Percentiles rank a stretch among this genome's conserved stretches.
These are phyloP conservation scores for Coix lacrymajobi DNA, from an alignment of 176 grass and related monocot species.

Conservation along the genomic window DNA sequence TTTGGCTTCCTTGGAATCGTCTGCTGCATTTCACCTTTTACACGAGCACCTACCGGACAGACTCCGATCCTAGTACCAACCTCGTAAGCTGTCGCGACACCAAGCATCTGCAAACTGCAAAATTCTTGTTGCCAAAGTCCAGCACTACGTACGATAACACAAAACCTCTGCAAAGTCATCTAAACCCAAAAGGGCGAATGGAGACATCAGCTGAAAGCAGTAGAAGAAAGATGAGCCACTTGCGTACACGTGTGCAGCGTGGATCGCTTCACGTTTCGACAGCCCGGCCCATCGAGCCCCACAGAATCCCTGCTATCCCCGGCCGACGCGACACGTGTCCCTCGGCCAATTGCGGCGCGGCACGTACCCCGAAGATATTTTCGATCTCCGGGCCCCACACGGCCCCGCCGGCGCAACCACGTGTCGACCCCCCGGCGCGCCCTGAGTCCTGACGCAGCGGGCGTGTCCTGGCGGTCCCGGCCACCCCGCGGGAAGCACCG, in stretches of 20 bases:
- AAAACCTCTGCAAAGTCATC: background rate
- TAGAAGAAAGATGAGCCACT: background rate
- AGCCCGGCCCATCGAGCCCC: background rate
- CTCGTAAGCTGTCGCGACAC: background rate
- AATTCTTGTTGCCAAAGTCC: background rate
- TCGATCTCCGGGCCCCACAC: background rate
- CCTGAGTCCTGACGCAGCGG: background rate
- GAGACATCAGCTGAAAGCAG: background rate
- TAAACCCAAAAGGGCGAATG: background rate
- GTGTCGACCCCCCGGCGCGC: background rate
- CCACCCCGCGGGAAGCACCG: constrained; percentile 2
- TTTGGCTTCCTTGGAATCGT: background rate
- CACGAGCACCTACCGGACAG: background rate
- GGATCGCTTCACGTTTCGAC: background rate
- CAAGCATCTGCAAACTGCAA: no score
- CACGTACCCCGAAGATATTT: constrained; percentile 27
- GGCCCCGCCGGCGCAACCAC: background rate
- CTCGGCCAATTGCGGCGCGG: background rate
- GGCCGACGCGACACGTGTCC: background rate
- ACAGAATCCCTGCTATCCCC: background rate
- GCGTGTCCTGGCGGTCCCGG: background rate
- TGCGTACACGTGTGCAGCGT: constrained; percentile 1
- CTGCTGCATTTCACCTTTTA: background rate
- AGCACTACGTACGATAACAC: background rate
- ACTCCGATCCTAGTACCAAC: background rate